phyloP scores from a whole-genome alignment of 1,139 yeast genomes.

The Dujonia santamariae region DNA sequence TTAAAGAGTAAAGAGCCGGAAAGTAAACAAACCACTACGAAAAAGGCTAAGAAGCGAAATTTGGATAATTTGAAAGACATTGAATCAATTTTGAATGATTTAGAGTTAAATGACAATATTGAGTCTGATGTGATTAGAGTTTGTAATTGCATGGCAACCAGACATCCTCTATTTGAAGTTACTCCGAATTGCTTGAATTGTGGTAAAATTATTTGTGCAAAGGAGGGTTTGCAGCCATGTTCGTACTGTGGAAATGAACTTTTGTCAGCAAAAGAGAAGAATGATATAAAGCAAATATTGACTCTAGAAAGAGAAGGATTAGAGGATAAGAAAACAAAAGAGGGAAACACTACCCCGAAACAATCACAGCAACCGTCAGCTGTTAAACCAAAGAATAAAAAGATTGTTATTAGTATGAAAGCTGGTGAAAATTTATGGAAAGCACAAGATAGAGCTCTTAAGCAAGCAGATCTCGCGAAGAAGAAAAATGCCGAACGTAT shows the following conservation, averaged over 20 bases:
- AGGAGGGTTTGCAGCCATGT: constrained; percentile 91
- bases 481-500: constrained; percentile 18
- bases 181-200: constrained; percentile 94
- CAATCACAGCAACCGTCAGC: constrained; percentile 15
- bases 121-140: constrained; percentile 14
- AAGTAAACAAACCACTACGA: constrained; percentile 18
- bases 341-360: constrained; percentile 14
- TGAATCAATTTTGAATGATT: constrained; percentile 37
- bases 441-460: constrained; percentile 64
- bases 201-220: constrained; percentile 87
- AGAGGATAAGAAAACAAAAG: constrained; percentile 7
- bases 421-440: constrained; percentile 66
- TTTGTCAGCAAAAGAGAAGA: constrained; percentile 56
- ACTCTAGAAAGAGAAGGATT: constrained; percentile 42
- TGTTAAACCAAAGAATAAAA: constrained; percentile 23
- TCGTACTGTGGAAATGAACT: constrained; percentile 74
- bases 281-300: constrained; percentile 53
- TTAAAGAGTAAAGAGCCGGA: constrained; percentile 25
- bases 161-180: constrained; percentile 83
- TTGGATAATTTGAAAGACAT: constrained; percentile 57
- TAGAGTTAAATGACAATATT: constrained; percentile 26
- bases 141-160: constrained; percentile 82
- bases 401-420: constrained; percentile 51
- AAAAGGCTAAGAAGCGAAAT: constrained; percentile 34
- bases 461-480: constrained; percentile 42